Percentiles rank a stretch among this genome's conserved stretches.
Conservation (phyloP, 441 rosid genomes). For the Omphalea diandra region DNA sequence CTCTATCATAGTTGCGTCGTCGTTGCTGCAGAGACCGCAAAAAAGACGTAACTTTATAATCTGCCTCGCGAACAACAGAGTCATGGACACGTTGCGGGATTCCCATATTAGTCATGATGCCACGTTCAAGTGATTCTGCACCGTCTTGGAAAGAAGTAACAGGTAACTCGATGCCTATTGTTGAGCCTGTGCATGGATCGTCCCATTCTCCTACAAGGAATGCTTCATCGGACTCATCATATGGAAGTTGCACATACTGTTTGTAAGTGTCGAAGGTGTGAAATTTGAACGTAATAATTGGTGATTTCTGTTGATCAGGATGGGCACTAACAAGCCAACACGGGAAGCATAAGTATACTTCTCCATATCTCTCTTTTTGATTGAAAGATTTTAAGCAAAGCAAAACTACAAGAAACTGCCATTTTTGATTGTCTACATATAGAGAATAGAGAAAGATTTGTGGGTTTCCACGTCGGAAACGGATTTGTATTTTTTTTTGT, state of each 20-base stretch:
- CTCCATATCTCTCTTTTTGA: too few species aligned
- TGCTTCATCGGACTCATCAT: neutral
- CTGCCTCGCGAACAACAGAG: neutral
- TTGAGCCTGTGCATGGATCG: neutral
- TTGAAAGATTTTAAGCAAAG: too few species aligned
- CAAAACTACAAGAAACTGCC: too few species aligned
- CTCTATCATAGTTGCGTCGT: neutral
- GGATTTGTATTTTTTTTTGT: too few species aligned
- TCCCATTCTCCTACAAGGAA: neutral
- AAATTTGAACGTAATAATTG: too few species aligned
- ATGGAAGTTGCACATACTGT: neutral
- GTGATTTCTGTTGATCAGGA: too few species aligned
- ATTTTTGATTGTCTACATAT: too few species aligned
- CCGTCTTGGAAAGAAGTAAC: neutral
- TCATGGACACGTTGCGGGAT: neutral
- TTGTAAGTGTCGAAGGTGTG: neutral
- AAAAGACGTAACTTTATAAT: neutral
- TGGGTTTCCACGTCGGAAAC: too few species aligned
- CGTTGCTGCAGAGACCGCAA: too few species aligned
- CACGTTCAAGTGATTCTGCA: neutral
- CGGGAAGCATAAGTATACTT: too few species aligned
- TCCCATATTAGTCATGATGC: neutral
- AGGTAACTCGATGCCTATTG: neutral
- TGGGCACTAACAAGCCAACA: too few species aligned
- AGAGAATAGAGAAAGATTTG: too few species aligned